Conservation (phyloP, 805 yeast genomes). For the Yamadazyma olivae region DNA sequence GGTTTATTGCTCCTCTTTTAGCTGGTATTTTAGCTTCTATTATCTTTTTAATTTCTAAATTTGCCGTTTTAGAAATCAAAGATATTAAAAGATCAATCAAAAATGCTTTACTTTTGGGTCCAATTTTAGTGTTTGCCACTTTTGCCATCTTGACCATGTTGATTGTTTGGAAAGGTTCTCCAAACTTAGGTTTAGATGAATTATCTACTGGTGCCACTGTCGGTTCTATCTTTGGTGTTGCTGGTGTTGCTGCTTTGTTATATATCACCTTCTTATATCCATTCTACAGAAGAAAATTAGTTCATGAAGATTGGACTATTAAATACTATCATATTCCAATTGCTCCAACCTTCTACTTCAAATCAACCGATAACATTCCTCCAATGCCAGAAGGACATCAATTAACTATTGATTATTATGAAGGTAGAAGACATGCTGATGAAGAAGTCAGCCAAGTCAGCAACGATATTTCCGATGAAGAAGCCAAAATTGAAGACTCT, state of each 20-base stretch:
- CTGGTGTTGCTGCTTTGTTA: conserved; percentile 50
- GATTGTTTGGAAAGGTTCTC: conserved; percentile 80
- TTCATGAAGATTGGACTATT: conserved; percentile 65
- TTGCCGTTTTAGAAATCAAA: conserved; percentile 56
- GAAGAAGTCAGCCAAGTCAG: conserved; percentile 14
- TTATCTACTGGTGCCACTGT: conserved; percentile 51
- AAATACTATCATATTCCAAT: conserved; percentile 50
- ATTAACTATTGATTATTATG: conserved; percentile 62
- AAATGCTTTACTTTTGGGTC: conserved; percentile 57
- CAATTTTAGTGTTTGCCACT: conserved; percentile 57
- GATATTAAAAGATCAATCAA: conserved; percentile 39
- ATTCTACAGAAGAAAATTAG: conserved; percentile 56
- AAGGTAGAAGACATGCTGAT: conserved; percentile 47
- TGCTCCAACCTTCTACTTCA: conserved; percentile 59
- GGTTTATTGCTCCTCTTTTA: conserved; percentile 74
- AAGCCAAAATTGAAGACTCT: conserved; percentile 8
- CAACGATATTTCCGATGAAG: conserved; percentile 10
- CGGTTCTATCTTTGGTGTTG: conserved; percentile 65
- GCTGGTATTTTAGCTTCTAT: conserved; percentile 64
- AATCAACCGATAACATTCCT: conserved; percentile 55
- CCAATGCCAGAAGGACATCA: conserved; percentile 61
- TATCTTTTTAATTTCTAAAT: conserved; percentile 59
- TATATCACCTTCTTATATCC: conserved; percentile 59
- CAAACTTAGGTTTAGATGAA: conserved; percentile 54
- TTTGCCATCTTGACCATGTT: conserved; percentile 68